Evolutionary conservation across 2,329 filamentous ascomycete species (phyloP), one percentile per base, ranked within the genome.

Genomic region (Trichophyton benhamiae): DNA sequence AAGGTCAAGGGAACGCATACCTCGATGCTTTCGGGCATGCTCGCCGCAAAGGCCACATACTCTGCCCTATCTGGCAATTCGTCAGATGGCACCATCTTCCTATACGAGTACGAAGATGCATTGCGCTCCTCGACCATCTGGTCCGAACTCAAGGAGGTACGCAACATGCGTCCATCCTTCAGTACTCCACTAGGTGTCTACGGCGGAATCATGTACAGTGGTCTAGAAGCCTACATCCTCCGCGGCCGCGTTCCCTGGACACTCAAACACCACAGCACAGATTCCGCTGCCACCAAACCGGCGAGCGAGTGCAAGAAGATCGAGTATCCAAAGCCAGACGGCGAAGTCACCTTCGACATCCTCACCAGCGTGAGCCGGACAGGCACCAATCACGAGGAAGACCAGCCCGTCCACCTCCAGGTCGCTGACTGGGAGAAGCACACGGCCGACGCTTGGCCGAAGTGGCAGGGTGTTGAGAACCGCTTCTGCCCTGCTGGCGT

Each of bases 1-100:
- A 99, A 99, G 79, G 89, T 99, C 75, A 99, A 99, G 78, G 94
- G 94, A 62, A 96, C 92, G 0, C 94, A 99, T 75, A 96, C 94
- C 57, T 91, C 94, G 59, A 97, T 99, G 90, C 90, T 91, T 71
- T 95, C 89, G 1, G 94, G 92, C 64, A 97, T 99, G 88, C 80
- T 99, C 58, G 94, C 94, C 4, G 94, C 92, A 48, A 90, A 97
- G 76, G 89, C 94, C 33, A 85, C 92, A 2, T 97, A 86, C 80
- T 81, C 82, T 27, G 94, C 94, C 1, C 79, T 99, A 27, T 77
- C 77, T 44, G 67, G 68, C 52, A 25, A 25, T 20, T 70, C 70
- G 58, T 65, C 71, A 4, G 80, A 84, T 65, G 87, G 86, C 57
- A 87, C 89, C 3, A 83, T 97, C 46, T 97, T 99, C 80, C 79